Evolutionary conservation across 176 grass and related monocot genomes (phyloP), one percentile per base, ranked within the genome.

Genomic region (Lolium multiflorum): DNA sequence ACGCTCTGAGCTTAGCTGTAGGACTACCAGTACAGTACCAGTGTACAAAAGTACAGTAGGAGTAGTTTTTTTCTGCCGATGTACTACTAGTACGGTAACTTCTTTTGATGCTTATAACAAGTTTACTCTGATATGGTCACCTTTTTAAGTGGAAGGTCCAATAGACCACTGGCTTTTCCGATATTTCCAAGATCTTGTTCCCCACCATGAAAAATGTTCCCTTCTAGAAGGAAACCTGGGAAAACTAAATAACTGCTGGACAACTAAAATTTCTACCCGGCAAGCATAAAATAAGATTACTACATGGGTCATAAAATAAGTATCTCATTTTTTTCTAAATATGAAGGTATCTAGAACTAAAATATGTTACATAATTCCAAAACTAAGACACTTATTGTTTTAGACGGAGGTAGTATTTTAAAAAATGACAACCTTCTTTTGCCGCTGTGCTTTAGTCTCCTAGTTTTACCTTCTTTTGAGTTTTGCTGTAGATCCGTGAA

Each of bases 241-340:
- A 2, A 20, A 38, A 39, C 24, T 14, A 64, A 28, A 64, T 22
- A 71, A 39, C 18, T 22, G 13, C 48, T 16, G 10, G 55, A 49
- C 62, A 35, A 56, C 12, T 11, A 75, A 64, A 0, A 26, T 51
- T 81, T 17, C 24, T 51, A 44, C 28, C 9, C 10, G 11, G 6
- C 31, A 37, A 67, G 44, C 79, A 67, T 81, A 20, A 13, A 81
- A 66, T 66, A 50, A 28, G 59, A 80, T 11, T 38, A 11, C n/a
- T n/a, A n/a, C n/a, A n/a, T n/a, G n/a, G n/a, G n/a, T n/a, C n/a
- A n/a, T n/a, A n/a, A n/a, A n/a, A n/a, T n/a, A n/a, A n/a, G n/a
- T n/a, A n/a, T n/a, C n/a, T n/a, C n/a, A n/a, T n/a, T n/a, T n/a
- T n/a, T n/a, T n/a, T n/a, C n/a, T n/a, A n/a, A n/a, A n/a, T n/a